Percentiles rank a stretch among this genome's conserved stretches.
Evolutionary conservation across 2,329 filamentous ascomycete species (phyloP).

Genomic region (Sclerotinia borealis): DNA sequence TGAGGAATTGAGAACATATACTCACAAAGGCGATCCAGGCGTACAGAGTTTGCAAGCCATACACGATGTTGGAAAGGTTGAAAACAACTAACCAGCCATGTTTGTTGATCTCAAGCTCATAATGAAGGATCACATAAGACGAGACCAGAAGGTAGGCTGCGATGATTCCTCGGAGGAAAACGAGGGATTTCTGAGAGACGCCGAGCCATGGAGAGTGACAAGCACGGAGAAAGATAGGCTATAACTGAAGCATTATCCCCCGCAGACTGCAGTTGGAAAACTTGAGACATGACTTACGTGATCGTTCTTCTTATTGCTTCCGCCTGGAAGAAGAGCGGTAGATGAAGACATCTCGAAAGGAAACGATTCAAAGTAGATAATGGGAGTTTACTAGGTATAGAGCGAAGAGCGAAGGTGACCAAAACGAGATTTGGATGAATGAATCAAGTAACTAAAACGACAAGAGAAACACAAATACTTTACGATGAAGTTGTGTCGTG

Average conservation of each 20-base stretch:
- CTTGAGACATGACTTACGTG: slow-evolving; percentile 20
- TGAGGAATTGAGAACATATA: background rate
- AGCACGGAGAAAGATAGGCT: slow-evolving; percentile 33
- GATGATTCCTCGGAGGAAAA: slow-evolving; percentile 24
- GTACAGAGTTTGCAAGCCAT: slow-evolving; percentile 29
- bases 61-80: slow-evolving; percentile 29
- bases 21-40: slow-evolving; percentile 30
- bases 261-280: background rate
- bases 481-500: background rate
- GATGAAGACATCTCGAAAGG: slow-evolving; percentile 29
- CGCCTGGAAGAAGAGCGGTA: slow-evolving; percentile 31
- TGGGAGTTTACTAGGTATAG: slow-evolving; percentile 3
- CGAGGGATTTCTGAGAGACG: slow-evolving; percentile 28
- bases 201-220: slow-evolving; percentile 33
- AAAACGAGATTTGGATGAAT: slow-evolving; percentile 5
- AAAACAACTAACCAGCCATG: slow-evolving; percentile 25
- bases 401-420: slow-evolving; percentile 7
- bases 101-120: slow-evolving; percentile 21
- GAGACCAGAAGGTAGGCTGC: slow-evolving; percentile 24
- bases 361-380: background rate
- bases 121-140: slow-evolving; percentile 24
- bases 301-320: slow-evolving; percentile 23
- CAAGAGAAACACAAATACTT: background rate
- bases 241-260: background rate
- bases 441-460: background rate